These are phyloP conservation scores for Backusella circina DNA, from an alignment of 192 early-diverging fungal species.

Conservation along the genomic window DNA sequence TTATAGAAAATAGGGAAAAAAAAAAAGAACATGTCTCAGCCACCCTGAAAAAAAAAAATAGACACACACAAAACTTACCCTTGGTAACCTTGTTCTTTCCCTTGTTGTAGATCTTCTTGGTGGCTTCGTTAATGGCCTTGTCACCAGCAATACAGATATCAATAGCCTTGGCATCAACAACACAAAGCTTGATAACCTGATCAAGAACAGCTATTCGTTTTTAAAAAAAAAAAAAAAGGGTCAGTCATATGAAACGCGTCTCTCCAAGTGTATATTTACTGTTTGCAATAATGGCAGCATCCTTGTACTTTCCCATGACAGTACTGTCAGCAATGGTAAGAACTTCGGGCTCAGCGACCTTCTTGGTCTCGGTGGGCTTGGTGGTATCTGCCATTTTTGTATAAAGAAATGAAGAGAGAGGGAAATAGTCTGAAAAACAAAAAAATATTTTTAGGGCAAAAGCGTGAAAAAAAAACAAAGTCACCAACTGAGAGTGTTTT, in stretches of 20 bases:
- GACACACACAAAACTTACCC: slow-evolving; percentile 8
- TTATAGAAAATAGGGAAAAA: not conserved
- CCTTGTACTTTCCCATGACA: slow-evolving; percentile 91
- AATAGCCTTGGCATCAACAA: slow-evolving; percentile 79
- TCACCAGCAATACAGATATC: slow-evolving; percentile 91
- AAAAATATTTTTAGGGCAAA: not conserved
- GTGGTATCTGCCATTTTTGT: slow-evolving; percentile 8
- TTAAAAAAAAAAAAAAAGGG: not conserved
- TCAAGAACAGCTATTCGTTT: slow-evolving; percentile 56
- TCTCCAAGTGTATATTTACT: slow-evolving; percentile 40
- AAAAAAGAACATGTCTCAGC: not conserved
- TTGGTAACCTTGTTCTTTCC: slow-evolving; percentile 65
- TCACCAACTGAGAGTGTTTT: not conserved
- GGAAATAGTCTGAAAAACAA: slow-evolving; percentile 8
- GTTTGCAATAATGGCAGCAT: slow-evolving; percentile 87
- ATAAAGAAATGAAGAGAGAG: not conserved
- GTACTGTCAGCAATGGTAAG: slow-evolving; percentile 59
- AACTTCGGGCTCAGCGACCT: slow-evolving; percentile 11
- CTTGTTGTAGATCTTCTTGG: slow-evolving; percentile 83
- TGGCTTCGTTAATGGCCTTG: slow-evolving; percentile 70
- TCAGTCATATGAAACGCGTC: not conserved
- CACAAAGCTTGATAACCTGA: slow-evolving; percentile 62
- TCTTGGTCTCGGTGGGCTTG: slow-evolving; percentile 1
- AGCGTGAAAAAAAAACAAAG: not conserved
- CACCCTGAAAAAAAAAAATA: not conserved